Conservation (phyloP, 352 stramenopile genomes). For the Phytophthora podocarpi region DNA sequence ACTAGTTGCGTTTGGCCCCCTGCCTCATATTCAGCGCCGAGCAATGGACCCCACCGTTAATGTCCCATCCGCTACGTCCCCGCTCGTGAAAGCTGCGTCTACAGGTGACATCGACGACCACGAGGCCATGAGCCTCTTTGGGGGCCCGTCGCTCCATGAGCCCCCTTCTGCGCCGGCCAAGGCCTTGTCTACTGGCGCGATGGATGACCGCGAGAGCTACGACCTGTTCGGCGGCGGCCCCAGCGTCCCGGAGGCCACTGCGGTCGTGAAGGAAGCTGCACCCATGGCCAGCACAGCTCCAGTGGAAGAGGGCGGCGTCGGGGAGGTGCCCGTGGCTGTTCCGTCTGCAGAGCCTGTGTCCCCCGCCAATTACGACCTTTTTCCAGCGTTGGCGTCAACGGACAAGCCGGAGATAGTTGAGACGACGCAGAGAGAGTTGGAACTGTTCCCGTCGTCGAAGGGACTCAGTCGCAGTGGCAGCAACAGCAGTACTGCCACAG, state of each 20-base stretch:
- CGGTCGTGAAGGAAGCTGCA: constrained; percentile 14
- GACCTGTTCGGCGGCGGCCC: constrained; percentile 35
- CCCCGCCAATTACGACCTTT: constrained; percentile 46
- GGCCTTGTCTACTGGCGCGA: constrained; percentile 16
- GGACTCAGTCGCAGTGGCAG: constrained; percentile 20
- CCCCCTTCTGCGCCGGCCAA: constrained; percentile 27
- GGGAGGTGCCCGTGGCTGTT: constrained; percentile 34
- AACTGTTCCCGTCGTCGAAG: constrained; percentile 34
- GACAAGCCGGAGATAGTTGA: constrained; percentile 19
- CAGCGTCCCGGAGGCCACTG: constrained; percentile 13
- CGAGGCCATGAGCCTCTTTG: constrained; percentile 31
- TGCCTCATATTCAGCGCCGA: constrained; percentile 12
- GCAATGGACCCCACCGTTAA: constrained; percentile 16
- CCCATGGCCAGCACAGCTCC: constrained; percentile 35
- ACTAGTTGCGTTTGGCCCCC: not conserved
- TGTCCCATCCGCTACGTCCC: not conserved
- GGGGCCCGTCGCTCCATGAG: not conserved
- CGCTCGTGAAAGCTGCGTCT: constrained; percentile 24
- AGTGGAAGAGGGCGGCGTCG: constrained; percentile 33
- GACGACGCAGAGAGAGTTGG: constrained; percentile 20
- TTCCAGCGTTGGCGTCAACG: constrained; percentile 30
- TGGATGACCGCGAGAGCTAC: constrained; percentile 39
- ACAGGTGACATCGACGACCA: constrained; percentile 26
- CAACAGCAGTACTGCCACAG: constrained; percentile 19
- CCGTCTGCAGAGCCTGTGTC: constrained; percentile 19